These are phyloP conservation scores for Mycena rebaudengoi DNA, from an alignment of 768 basidiomycete species.

Conservation along the genomic window DNA sequence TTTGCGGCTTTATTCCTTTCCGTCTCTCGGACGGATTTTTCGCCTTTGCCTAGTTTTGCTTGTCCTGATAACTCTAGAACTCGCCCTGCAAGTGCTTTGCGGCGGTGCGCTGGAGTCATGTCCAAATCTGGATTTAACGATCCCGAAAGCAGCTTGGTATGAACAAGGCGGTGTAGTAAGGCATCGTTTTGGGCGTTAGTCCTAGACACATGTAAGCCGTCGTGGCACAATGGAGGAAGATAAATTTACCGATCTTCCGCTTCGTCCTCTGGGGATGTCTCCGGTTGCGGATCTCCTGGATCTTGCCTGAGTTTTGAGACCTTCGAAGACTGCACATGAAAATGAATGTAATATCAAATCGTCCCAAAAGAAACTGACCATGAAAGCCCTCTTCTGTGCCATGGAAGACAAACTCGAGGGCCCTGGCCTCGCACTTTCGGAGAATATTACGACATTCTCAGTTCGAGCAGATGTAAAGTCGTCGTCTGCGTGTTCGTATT, in stretches of 20 bases:
- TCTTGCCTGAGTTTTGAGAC: slow-evolving; percentile 65
- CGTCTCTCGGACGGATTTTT: slow-evolving; percentile 61
- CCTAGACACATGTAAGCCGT: slow-evolving; percentile 46
- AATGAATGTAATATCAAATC: slow-evolving; percentile 6
- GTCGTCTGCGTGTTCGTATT: slow-evolving; percentile 56
- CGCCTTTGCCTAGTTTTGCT: slow-evolving; percentile 80
- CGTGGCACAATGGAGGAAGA: background rate
- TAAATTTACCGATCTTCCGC: slow-evolving; percentile 63
- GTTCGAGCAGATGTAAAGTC: slow-evolving; percentile 45
- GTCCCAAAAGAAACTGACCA: slow-evolving; percentile 57
- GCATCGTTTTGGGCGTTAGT: slow-evolving; percentile 82
- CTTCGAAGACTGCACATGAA: slow-evolving; percentile 72
- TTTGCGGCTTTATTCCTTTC: slow-evolving; percentile 80
- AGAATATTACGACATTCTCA: slow-evolving; percentile 68
- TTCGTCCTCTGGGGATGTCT: slow-evolving; percentile 44
- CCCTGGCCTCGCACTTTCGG: slow-evolving; percentile 38
- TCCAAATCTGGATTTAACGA: slow-evolving; percentile 70
- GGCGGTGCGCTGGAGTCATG: slow-evolving; percentile 70
- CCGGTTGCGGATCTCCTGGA: slow-evolving; percentile 24
- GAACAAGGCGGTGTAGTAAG: slow-evolving; percentile 78
- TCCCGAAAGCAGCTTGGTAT: slow-evolving; percentile 81
- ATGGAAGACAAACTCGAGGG: slow-evolving; percentile 37
- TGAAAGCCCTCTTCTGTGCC: slow-evolving; percentile 71
- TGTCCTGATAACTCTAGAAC: slow-evolving; percentile 75
- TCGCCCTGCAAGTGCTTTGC: slow-evolving; percentile 81